Conservation (phyloP, 192 early-diverging fungal genomes). For the Umbelopsis ramanniana region DNA sequence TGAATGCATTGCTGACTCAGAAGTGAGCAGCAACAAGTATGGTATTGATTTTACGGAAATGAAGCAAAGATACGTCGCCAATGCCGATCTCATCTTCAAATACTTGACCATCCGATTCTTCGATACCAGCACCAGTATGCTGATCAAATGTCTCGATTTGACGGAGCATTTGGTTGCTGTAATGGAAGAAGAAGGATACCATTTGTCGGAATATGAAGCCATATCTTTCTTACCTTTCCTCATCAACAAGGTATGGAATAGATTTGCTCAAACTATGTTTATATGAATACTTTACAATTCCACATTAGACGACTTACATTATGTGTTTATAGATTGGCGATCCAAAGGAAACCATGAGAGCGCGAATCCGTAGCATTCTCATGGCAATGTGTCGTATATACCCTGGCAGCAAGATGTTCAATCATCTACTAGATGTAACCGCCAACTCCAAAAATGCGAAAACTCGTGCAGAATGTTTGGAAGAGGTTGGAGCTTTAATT, state of each 20-base stretch:
- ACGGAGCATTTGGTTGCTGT: conserved; percentile 73
- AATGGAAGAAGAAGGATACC: conserved; percentile 64
- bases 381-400: conserved; percentile 74
- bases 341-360: conserved; percentile 80
- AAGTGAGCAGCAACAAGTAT: conserved; percentile 39
- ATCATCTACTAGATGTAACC: conserved; percentile 67
- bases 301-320: background rate
- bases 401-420: conserved; percentile 79
- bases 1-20: conserved; percentile 59
- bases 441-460: conserved; percentile 81
- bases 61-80: conserved; percentile 65
- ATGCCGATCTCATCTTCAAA: conserved; percentile 82
- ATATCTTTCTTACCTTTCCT: conserved; percentile 71
- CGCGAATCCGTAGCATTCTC: conserved; percentile 72
- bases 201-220: conserved; percentile 84
- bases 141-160: conserved; percentile 84
- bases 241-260: conserved; percentile 55
- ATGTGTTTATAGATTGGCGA: conserved; percentile 72
- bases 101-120: conserved; percentile 89
- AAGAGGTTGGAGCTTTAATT: conserved; percentile 75
- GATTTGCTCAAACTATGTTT: background rate
- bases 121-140: conserved; percentile 89
- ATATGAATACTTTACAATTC: background rate
- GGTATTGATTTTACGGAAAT: conserved; percentile 54
- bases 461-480: conserved; percentile 79